Conservation (phyloP, 495 filamentous ascomycete species). For the Annulohypoxylon moriforme region DNA sequence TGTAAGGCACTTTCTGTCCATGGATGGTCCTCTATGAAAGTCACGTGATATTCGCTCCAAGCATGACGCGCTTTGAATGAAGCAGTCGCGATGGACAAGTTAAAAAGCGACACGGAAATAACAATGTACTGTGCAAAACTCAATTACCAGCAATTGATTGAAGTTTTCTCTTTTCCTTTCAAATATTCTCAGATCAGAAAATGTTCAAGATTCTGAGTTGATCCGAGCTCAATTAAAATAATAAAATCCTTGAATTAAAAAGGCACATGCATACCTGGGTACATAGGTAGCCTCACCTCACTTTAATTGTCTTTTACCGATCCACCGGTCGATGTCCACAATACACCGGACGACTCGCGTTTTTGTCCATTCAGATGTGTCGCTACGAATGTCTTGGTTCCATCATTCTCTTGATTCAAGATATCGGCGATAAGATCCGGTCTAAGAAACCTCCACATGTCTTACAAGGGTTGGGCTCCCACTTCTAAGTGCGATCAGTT, state of each 20-base stretch:
- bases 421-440: constrained; percentile 51
- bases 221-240: background rate
- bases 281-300: background rate
- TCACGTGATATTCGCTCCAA: constrained; percentile 1
- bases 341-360: background rate
- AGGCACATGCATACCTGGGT: background rate
- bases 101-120: background rate
- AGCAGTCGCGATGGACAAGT: constrained; percentile 8
- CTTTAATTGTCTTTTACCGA: background rate
- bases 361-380: constrained; percentile 50
- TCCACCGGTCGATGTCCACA: constrained; percentile 2
- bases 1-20: background rate
- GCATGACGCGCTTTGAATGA: constrained; percentile 32
- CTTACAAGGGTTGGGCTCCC: constrained; percentile 44
- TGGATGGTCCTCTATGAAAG: background rate
- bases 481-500: constrained; percentile 9
- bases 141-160: constrained; percentile 4
- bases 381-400: constrained; percentile 63
- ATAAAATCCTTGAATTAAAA: background rate
- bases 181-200: no score
- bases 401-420: constrained; percentile 58
- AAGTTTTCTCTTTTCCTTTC: no score
- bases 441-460: constrained; percentile 46
- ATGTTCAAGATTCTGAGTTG: background rate
- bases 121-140: background rate